Evolutionary conservation across 2,329 filamentous ascomycete species (phyloP).

Genomic region (Penicillium decumbens): DNA sequence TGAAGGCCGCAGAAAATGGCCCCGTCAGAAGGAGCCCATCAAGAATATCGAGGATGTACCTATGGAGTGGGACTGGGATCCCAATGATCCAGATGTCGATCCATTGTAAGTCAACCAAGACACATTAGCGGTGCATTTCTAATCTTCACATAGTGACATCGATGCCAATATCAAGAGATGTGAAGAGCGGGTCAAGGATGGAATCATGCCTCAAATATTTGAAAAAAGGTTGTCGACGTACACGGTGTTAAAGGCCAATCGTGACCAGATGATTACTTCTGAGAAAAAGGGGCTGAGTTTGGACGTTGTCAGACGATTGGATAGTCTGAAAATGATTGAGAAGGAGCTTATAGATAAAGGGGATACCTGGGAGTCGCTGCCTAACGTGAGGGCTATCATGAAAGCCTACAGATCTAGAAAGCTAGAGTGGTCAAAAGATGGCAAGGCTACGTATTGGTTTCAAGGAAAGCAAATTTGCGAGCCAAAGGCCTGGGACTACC

Average conservation of each 20-base stretch:
- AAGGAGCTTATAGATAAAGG: background rate
- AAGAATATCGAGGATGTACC: background rate
- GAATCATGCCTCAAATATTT: conserved; percentile 3
- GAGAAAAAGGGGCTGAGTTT: background rate
- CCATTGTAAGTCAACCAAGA: background rate
- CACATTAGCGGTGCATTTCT: background rate
- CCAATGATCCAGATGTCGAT: background rate
- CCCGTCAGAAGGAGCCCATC: background rate
- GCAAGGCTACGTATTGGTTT: conserved; percentile 2
- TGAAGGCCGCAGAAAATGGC: background rate
- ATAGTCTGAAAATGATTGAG: background rate
- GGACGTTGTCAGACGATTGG: background rate
- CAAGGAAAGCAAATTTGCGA: conserved; percentile 2
- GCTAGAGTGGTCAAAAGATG: background rate
- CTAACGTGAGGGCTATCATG: background rate
- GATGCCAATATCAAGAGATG: conserved; percentile 3
- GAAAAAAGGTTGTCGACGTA: background rate
- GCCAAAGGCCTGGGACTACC: background rate
- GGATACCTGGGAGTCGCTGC: background rate
- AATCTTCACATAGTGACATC: background rate
- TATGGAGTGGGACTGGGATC: background rate
- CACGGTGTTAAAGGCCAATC: background rate
- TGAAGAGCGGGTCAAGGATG: conserved; percentile 1
- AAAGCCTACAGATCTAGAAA: background rate
- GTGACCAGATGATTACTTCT: background rate